Conservation (phyloP, 768 basidiomycete species). For the Auriscalpium orientale region DNA sequence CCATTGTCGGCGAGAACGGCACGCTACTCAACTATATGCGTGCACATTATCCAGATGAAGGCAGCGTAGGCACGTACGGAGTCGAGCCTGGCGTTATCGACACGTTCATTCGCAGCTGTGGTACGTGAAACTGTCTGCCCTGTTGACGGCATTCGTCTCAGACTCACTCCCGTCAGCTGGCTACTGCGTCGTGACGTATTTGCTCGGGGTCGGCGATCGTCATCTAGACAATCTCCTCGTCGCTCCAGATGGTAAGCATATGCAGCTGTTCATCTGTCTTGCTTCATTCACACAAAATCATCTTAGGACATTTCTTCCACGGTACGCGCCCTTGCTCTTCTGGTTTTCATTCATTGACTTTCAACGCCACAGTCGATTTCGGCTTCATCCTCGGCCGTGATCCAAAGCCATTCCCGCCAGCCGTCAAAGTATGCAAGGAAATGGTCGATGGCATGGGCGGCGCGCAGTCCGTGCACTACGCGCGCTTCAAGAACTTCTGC, state of each 20-base stretch:
- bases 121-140: constrained; percentile 38
- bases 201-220: constrained; percentile 94
- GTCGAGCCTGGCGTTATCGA: constrained; percentile 94
- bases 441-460: constrained; percentile 99
- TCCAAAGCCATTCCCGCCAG: constrained; percentile 95
- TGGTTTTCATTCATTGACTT: constrained; percentile 9
- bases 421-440: constrained; percentile 97
- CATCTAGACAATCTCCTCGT: constrained; percentile 94
- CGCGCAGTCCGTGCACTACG: constrained; percentile 88
- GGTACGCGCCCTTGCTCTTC: constrained; percentile 38
- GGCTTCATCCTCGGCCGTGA: constrained; percentile 97
- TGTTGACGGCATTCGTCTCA: neutral
- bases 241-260: constrained; percentile 71
- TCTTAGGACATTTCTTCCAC: constrained; percentile 88
- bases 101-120: constrained; percentile 94
- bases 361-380: constrained; percentile 69
- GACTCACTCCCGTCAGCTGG: constrained; percentile 55
- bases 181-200: constrained; percentile 94
- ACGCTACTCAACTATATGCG: constrained; percentile 83
- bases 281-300: neutral
- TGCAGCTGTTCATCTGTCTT: neutral
- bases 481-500: constrained; percentile 92
- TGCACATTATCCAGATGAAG: constrained; percentile 85
- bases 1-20: constrained; percentile 89
- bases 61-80: constrained; percentile 88